phyloP scores from a whole-genome alignment of 2,329 filamentous ascomycete genomes.

The Canariomyces notabilis region DNA sequence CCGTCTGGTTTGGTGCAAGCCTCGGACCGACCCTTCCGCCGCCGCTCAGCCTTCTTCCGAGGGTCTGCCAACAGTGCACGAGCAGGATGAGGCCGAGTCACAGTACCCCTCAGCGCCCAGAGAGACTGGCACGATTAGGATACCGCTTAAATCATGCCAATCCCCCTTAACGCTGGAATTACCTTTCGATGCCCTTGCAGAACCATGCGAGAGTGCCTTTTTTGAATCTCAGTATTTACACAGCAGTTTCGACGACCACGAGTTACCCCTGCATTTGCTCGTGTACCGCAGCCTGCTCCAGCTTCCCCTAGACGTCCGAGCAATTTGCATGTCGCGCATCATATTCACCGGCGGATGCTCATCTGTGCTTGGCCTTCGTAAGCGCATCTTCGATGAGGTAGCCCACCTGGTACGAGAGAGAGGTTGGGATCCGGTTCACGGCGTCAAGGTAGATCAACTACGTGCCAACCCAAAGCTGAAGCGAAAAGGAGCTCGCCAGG shows the following conservation, averaged over 20 bases:
- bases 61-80: constrained; percentile 48
- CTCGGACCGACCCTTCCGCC: constrained; percentile 30
- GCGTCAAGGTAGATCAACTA: constrained; percentile 58
- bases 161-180: constrained; percentile 56
- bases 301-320: constrained; percentile 75
- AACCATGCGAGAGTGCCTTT: constrained; percentile 70
- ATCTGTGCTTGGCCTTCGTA: constrained; percentile 71
- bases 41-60: constrained; percentile 24
- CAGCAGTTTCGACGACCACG: constrained; percentile 75
- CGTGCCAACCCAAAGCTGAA: constrained; percentile 42
- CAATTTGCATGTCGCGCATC: constrained; percentile 82
- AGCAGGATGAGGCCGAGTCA: constrained; percentile 49
- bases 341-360: constrained; percentile 80
- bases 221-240: constrained; percentile 54
- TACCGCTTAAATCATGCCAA: constrained; percentile 43
- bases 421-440: constrained; percentile 74
- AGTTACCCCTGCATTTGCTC: constrained; percentile 70
- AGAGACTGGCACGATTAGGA: constrained; percentile 32
- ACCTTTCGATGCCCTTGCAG: constrained; percentile 64
- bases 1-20: constrained; percentile 73
- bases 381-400: constrained; percentile 72
- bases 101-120: constrained; percentile 20
- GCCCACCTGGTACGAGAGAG: constrained; percentile 57
- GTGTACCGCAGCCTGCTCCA: constrained; percentile 71
- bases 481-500: constrained; percentile 27